A percentile compares a stretch with the other conserved stretches of the same genome.
Evolutionary conservation across 2,329 filamentous ascomycete genomes (phyloP).

Genomic region (Ophiostoma quercus): DNA sequence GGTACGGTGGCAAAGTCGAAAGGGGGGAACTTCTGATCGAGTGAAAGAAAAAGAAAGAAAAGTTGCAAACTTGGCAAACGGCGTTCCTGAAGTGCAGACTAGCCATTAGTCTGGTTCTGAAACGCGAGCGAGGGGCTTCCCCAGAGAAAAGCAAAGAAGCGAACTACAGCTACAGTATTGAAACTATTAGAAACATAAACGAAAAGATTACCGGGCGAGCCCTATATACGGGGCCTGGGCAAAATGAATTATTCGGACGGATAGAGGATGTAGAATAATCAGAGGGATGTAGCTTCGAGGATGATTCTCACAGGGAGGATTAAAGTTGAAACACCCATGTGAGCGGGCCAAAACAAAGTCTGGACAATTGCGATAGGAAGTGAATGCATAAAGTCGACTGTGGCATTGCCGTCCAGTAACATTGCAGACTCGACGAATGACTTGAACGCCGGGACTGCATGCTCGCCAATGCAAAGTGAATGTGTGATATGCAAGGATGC

Average conservation of each 20-base stretch:
- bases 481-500: neutral
- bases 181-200: no score
- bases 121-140: neutral
- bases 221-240: neutral
- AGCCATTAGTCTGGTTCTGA: conserved; percentile 6
- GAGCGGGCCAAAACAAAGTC: neutral
- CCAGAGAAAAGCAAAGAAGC: neutral
- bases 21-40: neutral
- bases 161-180: neutral
- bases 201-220: neutral
- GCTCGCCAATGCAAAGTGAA: neutral
- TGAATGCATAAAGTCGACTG: neutral
- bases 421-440: neutral
- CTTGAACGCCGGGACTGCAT: neutral
- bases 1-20: conserved; percentile 6
- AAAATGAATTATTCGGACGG: neutral
- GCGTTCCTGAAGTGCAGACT: conserved; percentile 12
- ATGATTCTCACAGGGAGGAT: neutral
- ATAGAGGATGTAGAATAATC: neutral
- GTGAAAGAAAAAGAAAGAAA: neutral
- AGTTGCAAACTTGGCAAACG: conserved; percentile 9
- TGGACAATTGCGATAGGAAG: neutral
- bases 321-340: neutral
- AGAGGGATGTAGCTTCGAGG: neutral
- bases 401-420: neutral